Conservation (phyloP, 108 stramenopile species). For the Skeletonema menzelii region DNA sequence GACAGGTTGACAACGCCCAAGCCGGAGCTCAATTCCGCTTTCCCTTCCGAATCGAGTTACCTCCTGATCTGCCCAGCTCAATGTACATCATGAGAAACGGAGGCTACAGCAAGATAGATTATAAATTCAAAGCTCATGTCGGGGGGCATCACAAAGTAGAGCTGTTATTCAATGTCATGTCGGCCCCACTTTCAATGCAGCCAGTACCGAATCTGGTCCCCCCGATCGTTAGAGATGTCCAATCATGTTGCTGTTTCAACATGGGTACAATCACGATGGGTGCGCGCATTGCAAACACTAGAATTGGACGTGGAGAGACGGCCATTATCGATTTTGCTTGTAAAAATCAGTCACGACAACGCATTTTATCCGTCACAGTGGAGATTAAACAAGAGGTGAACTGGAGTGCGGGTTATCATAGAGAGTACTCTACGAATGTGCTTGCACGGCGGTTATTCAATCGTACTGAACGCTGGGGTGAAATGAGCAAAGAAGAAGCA, state of each 20-base stretch:
- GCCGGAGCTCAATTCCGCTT: constrained; percentile 5
- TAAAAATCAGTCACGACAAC: constrained; percentile 33
- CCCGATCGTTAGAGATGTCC: background rate
- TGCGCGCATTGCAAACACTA: constrained; percentile 28
- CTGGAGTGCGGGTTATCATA: constrained; percentile 5
- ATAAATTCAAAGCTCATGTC: constrained; percentile 13
- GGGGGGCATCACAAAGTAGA: constrained; percentile 3
- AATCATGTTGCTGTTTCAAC: background rate
- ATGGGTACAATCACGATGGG: constrained; percentile 29
- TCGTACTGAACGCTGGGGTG: constrained; percentile 1
- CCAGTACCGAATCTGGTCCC: constrained; percentile 7
- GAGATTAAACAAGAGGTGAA: constrained; percentile 28
- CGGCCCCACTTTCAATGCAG: background rate
- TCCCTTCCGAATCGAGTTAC: constrained; percentile 8
- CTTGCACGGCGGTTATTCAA: background rate
- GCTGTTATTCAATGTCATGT: constrained; percentile 2
- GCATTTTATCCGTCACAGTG: constrained; percentile 25
- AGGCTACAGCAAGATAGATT: background rate
- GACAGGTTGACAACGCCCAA: background rate
- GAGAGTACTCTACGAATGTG: background rate
- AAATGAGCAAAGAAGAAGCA: constrained; percentile 6
- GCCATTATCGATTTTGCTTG: constrained; percentile 38
- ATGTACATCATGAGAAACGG: background rate
- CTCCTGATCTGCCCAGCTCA: constrained; percentile 4
- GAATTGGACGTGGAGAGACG: constrained; percentile 22